These are phyloP conservation scores for Diplocarpon rosae DNA, from an alignment of 2,329 filamentous ascomycete genomes.

Conservation along the genomic window DNA sequence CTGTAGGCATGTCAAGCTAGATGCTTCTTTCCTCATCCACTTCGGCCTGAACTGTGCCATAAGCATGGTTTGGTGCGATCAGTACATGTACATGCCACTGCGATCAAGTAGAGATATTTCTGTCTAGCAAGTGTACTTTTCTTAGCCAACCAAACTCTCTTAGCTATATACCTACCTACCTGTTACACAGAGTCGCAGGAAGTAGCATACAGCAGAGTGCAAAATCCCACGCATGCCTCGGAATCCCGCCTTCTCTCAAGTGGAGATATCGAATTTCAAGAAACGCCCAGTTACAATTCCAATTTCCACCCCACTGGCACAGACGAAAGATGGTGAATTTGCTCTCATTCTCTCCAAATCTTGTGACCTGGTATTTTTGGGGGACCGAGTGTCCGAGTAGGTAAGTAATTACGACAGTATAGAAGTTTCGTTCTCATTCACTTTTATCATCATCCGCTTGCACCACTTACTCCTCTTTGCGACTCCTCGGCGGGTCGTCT, in stretches of 20 bases:
- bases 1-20: slow-evolving; percentile 1
- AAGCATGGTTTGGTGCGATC: no score
- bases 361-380: slow-evolving; percentile 5
- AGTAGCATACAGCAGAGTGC: slow-evolving; percentile 10
- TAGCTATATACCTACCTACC: background rate
- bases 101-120: no score
- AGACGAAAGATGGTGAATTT: background rate
- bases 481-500: slow-evolving; percentile 19
- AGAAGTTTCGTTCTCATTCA: slow-evolving; percentile 9
- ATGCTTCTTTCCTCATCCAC: no score
- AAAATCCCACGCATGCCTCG: background rate
- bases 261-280: background rate
- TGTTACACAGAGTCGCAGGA: background rate
- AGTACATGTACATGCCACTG: no score
- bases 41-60: no score
- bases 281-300: background rate
- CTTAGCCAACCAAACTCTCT: background rate
- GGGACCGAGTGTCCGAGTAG: slow-evolving; percentile 5
- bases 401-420: slow-evolving; percentile 20
- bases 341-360: no score
- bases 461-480: background rate
- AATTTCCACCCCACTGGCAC: background rate
- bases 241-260: background rate
- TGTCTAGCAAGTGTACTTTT: no score
- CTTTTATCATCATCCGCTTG: background rate